Conservation (phyloP, 805 yeast species). For the Metschnikowia corniflorae region DNA sequence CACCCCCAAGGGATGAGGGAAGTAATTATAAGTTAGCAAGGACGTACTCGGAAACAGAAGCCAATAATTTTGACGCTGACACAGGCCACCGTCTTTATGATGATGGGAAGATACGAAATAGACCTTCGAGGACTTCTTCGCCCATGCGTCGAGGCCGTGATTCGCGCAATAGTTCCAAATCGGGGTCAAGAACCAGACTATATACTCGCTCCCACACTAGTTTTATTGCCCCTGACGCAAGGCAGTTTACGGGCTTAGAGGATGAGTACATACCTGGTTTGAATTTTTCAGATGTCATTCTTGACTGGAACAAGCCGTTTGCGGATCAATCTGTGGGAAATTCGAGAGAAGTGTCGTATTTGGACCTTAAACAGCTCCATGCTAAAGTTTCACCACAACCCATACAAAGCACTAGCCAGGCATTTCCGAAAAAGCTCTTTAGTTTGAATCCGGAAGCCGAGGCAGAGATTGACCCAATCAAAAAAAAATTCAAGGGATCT, state of each 20-base stretch:
- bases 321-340: conserved; percentile 18
- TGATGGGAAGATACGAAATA: conserved; percentile 50
- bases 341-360: conserved; percentile 35
- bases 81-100: conserved; percentile 55
- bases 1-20: conserved; percentile 5
- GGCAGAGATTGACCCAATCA: conserved; percentile 13
- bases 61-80: conserved; percentile 51
- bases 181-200: conserved; percentile 17
- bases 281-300: conserved; percentile 48
- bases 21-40: conserved; percentile 38
- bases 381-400: conserved; percentile 45
- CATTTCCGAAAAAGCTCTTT: conserved; percentile 9
- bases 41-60: conserved; percentile 65
- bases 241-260: conserved; percentile 46
- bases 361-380: conserved; percentile 40
- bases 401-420: conserved; percentile 22
- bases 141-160: conserved; percentile 3
- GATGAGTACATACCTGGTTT: conserved; percentile 78
- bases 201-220: conserved; percentile 32
- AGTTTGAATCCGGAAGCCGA: conserved; percentile 6
- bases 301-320: conserved; percentile 52
- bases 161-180: conserved; percentile 5
- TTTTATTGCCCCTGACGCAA: conserved; percentile 16
- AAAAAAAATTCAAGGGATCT: conserved; percentile 25
- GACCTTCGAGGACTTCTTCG: conserved; percentile 19